Conservation (phyloP, 2,329 filamentous ascomycete genomes). For the Colletotrichum sp. region DNA sequence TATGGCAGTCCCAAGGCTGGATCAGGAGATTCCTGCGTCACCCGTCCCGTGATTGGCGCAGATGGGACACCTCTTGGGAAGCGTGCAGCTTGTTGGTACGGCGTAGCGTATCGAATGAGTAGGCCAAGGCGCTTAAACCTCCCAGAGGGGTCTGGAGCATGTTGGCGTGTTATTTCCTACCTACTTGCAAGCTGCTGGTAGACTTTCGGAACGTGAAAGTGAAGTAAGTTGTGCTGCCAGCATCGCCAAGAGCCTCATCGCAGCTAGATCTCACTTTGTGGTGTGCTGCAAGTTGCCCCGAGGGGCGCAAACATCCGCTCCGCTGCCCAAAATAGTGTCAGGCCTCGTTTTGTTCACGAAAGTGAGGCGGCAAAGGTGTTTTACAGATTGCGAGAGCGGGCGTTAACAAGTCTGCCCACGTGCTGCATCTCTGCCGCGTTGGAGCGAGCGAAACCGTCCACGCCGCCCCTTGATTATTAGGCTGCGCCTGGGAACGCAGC, state of each 20-base stretch:
- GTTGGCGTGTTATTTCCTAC: neutral
- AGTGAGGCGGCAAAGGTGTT: neutral
- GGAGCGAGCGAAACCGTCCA: neutral
- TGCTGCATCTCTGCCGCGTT: neutral
- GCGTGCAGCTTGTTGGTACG: neutral
- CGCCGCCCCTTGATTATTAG: neutral
- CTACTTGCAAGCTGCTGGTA: neutral
- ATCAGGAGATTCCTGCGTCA: constrained; percentile 18
- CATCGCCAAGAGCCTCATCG: constrained; percentile 10
- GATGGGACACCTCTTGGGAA: neutral
- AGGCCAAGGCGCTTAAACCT: neutral
- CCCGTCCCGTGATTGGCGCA: constrained; percentile 5
- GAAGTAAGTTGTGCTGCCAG: neutral
- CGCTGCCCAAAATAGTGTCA: neutral
- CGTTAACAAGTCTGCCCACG: neutral
- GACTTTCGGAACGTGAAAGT: neutral
- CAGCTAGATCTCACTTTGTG: neutral
- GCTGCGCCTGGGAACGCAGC: neutral
- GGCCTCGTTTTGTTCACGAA: neutral
- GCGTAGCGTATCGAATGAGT: neutral
- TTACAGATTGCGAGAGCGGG: neutral
- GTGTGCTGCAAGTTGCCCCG: neutral
- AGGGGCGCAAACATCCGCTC: neutral
- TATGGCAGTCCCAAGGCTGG: neutral
- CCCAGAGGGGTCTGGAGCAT: neutral